These are phyloP conservation scores for Hordeum marinum DNA, from an alignment of 176 grass and related monocot species.

Conservation along the genomic window DNA sequence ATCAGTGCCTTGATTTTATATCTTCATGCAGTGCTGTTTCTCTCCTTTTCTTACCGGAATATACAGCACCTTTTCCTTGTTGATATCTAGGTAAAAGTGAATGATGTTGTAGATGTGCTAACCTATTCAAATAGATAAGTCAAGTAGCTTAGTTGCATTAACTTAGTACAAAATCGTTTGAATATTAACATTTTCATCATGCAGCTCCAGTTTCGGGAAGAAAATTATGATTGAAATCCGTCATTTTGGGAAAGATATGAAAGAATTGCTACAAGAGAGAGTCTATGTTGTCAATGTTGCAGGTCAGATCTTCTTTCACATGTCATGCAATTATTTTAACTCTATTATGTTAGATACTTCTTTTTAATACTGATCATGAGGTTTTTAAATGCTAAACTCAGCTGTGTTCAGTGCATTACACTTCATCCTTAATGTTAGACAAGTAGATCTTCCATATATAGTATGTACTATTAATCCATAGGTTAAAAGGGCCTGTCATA, in stretches of 20 bases:
- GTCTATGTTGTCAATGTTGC: slow-evolving; percentile 76
- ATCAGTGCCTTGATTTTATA: slow-evolving; percentile 1
- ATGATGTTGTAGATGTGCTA: not conserved
- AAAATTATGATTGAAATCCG: slow-evolving; percentile 50
- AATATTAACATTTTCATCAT: slow-evolving; percentile 24
- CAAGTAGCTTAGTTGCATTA: slow-evolving; percentile 1
- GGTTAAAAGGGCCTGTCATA: no score
- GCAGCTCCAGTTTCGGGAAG: slow-evolving; percentile 50
- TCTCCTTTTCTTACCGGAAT: not conserved
- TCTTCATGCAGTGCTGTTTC: not conserved
- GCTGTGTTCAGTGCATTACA: not conserved
- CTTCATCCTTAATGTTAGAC: slow-evolving; percentile 7
- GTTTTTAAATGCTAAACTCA: not conserved
- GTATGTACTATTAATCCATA: not conserved
- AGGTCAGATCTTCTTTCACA: slow-evolving; percentile 40
- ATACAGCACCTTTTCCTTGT: not conserved
- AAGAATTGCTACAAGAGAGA: slow-evolving; percentile 72
- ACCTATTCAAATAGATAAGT: not conserved
- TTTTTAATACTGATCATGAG: not conserved
- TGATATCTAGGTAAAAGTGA: not conserved
- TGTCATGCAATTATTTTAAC: not conserved
- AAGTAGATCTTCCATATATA: not conserved
- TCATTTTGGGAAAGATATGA: slow-evolving; percentile 74
- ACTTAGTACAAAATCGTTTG: not conserved
- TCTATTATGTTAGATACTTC: not conserved